Conservation (phyloP, 2,329 filamentous ascomycete species). For the Paraphaeosphaeria sporulosa region DNA sequence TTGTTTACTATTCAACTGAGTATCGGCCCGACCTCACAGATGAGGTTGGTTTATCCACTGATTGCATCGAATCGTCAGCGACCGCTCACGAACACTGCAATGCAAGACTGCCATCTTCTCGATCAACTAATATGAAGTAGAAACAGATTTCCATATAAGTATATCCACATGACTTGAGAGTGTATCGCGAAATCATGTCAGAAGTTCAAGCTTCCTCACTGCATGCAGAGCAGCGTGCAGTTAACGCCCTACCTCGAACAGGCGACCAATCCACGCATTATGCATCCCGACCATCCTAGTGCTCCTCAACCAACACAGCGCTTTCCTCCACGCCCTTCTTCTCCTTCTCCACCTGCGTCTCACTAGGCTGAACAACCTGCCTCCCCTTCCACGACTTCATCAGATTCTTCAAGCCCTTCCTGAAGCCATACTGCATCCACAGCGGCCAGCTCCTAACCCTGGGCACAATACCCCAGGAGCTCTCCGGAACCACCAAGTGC, state of each 20-base stretch:
- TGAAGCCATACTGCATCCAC: slow-evolving; percentile 66
- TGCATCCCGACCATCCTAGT: slow-evolving; percentile 2
- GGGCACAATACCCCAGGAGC: slow-evolving; percentile 41
- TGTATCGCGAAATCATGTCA: no score
- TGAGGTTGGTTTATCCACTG: no score
- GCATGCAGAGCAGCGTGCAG: not conserved
- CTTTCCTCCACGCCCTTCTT: slow-evolving; percentile 35
- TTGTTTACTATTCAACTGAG: no score
- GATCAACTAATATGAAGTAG: no score
- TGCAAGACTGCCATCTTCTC: no score
- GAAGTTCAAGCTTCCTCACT: not conserved
- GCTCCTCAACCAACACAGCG: slow-evolving; percentile 33
- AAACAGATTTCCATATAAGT: no score
- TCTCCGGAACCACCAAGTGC: slow-evolving; percentile 63
- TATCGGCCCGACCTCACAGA: no score
- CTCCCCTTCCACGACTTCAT: slow-evolving; percentile 48
- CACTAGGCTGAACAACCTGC: slow-evolving; percentile 48
- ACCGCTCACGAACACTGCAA: no score
- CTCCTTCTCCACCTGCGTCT: slow-evolving; percentile 24
- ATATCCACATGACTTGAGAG: no score
- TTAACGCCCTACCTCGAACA: not conserved
- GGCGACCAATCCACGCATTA: not conserved
- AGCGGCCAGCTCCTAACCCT: slow-evolving; percentile 62
- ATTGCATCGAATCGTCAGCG: no score
- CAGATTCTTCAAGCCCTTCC: slow-evolving; percentile 50